A percentile compares a stretch with the other conserved stretches of the same genome.
Evolutionary conservation across 2,329 filamentous ascomycete species (phyloP).

Genomic region (Delphinella strobiligena): DNA sequence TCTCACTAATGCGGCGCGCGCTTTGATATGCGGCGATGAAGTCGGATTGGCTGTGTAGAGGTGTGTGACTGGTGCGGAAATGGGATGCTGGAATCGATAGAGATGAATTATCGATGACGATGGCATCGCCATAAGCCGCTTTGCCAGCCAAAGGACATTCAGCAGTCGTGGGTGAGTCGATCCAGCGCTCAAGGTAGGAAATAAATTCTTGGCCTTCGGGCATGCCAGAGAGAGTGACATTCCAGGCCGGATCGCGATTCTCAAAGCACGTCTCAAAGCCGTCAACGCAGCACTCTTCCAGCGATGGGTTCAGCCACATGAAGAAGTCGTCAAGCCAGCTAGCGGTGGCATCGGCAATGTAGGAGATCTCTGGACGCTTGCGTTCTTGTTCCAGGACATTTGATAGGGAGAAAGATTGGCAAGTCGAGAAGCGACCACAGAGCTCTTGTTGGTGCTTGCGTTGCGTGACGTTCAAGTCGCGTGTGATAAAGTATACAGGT

Average conservation of each 20-base stretch:
- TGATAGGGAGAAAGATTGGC: slow-evolving; percentile 68
- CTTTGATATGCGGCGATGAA: slow-evolving; percentile 87
- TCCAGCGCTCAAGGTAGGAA: slow-evolving; percentile 72
- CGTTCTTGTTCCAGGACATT: slow-evolving; percentile 91
- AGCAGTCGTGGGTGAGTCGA: slow-evolving; percentile 65
- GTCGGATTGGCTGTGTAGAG: slow-evolving; percentile 75
- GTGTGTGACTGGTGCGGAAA: slow-evolving; percentile 83
- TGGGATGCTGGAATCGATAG: slow-evolving; percentile 68
- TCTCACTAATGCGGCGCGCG: slow-evolving; percentile 73
- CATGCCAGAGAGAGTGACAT: slow-evolving; percentile 81
- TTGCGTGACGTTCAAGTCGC: slow-evolving; percentile 65
- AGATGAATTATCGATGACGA: slow-evolving; percentile 60
- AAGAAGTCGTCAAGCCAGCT: slow-evolving; percentile 98
- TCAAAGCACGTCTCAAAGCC: slow-evolving; percentile 59
- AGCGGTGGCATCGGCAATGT: slow-evolving; percentile 75
- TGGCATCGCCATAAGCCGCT: slow-evolving; percentile 73
- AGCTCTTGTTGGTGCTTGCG: slow-evolving; percentile 69
- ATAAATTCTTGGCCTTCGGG: slow-evolving; percentile 87
- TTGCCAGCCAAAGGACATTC: slow-evolving; percentile 81
- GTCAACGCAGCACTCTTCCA: slow-evolving; percentile 63
- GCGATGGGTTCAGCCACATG: slow-evolving; percentile 83
- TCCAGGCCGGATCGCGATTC: slow-evolving; percentile 69
- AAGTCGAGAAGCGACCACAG: slow-evolving; percentile 84
- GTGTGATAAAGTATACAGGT: slow-evolving; percentile 91
- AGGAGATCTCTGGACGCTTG: slow-evolving; percentile 77